Percentiles rank a stretch among this genome's conserved stretches.
Conservation (phyloP, 768 basidiomycete species). For the Lyophyllum atratum region DNA sequence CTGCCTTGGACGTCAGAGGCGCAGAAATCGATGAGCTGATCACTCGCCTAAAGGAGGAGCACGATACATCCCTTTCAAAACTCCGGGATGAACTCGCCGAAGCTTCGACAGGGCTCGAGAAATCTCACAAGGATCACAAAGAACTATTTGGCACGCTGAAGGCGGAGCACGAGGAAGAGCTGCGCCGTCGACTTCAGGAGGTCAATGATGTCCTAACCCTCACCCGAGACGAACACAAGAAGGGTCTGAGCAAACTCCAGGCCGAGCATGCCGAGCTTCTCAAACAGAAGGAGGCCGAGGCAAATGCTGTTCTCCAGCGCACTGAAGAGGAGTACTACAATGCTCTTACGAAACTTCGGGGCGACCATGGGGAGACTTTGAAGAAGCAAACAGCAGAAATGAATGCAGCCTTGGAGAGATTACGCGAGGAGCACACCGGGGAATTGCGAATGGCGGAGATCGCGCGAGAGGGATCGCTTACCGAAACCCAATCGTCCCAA, state of each 20-base stretch:
- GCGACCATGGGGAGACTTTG: slow-evolving; percentile 67
- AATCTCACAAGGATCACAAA: slow-evolving; percentile 59
- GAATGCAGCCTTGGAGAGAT: slow-evolving; percentile 62
- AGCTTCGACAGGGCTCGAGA: slow-evolving; percentile 43
- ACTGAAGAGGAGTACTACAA: slow-evolving; percentile 86
- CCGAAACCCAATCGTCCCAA: slow-evolving; percentile 73
- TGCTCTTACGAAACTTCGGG: slow-evolving; percentile 73
- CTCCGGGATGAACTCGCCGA: slow-evolving; percentile 47
- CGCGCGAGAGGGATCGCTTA: slow-evolving; percentile 69
- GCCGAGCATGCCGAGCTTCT: slow-evolving; percentile 56
- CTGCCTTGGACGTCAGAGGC: slow-evolving; percentile 24
- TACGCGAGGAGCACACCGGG: slow-evolving; percentile 76
- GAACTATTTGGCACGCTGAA: slow-evolving; percentile 58
- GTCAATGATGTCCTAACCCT: slow-evolving; percentile 50
- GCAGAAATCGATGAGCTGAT: slow-evolving; percentile 45
- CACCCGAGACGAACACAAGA: slow-evolving; percentile 57
- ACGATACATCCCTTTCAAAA: slow-evolving; percentile 38
- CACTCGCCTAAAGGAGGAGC: slow-evolving; percentile 49
- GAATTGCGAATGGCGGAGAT: slow-evolving; percentile 77
- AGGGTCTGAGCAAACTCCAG: slow-evolving; percentile 43
- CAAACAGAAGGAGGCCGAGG: slow-evolving; percentile 63
- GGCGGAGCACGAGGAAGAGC: slow-evolving; percentile 52
- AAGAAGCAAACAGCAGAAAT: slow-evolving; percentile 62
- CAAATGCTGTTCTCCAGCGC: slow-evolving; percentile 56
- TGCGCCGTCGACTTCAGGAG: slow-evolving; percentile 56